Evolutionary conservation across 805 yeast species (phyloP).

Genomic region (Priceomyces medius): DNA sequence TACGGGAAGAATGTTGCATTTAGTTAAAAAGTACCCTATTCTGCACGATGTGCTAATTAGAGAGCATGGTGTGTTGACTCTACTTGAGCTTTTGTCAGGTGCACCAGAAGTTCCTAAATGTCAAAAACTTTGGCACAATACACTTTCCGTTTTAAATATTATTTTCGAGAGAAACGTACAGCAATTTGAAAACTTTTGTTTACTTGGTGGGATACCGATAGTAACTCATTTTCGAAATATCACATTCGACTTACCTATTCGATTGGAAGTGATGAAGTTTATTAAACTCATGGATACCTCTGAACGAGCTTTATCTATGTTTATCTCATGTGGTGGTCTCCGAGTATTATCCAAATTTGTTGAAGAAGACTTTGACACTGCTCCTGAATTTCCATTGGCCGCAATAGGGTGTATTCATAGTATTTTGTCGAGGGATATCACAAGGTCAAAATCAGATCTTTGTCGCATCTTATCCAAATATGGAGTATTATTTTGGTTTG

Average conservation of each 20-base stretch:
- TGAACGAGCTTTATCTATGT: constrained; percentile 35
- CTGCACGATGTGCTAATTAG: constrained; percentile 41
- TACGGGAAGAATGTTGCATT: constrained; percentile 37
- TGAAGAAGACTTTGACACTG: constrained; percentile 43
- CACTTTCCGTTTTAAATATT: constrained; percentile 32
- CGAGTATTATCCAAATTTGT: constrained; percentile 43
- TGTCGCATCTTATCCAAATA: constrained; percentile 42
- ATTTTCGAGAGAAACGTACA: constrained; percentile 28
- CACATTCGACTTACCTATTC: constrained; percentile 28
- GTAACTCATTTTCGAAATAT: constrained; percentile 36
- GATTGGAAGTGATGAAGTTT: constrained; percentile 38
- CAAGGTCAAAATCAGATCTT: constrained; percentile 41
- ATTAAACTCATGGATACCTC: constrained; percentile 32
- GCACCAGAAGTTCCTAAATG: constrained; percentile 32
- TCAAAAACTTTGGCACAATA: constrained; percentile 37
- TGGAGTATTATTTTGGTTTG: constrained; percentile 45
- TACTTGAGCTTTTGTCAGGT: constrained; percentile 39
- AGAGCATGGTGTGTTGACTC: constrained; percentile 41
- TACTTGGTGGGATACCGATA: constrained; percentile 44
- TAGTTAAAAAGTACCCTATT: constrained; percentile 37
- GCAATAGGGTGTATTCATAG: constrained; percentile 36
- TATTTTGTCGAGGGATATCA: constrained; percentile 33
- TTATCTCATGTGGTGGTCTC: constrained; percentile 48
- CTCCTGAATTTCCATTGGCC: constrained; percentile 38
- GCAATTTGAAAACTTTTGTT: constrained; percentile 41